phyloP scores from a whole-genome alignment of 2,329 filamentous ascomycete genomes.

The Stachybotrys echinatus region DNA sequence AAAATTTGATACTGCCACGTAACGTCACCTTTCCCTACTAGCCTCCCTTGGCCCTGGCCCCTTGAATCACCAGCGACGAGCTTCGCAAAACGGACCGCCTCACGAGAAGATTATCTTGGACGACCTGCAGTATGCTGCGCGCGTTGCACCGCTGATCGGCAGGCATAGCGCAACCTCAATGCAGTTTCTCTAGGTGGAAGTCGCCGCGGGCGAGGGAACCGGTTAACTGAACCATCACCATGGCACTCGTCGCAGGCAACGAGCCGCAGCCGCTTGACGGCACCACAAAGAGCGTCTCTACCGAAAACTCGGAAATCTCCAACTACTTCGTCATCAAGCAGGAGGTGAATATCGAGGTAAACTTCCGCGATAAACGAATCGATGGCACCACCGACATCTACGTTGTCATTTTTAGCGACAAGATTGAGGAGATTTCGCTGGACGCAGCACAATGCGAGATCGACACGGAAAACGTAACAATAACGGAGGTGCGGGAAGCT shows the following conservation, averaged over 20 bases:
- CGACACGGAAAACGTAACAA: conserved; percentile 46
- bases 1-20: too few species aligned
- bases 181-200: background rate
- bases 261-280: conserved; percentile 22
- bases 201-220: background rate
- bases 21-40: too few species aligned
- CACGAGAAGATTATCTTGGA: too few species aligned
- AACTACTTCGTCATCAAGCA: conserved; percentile 66
- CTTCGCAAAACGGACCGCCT: too few species aligned
- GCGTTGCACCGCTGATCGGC: background rate
- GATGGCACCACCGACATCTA: conserved; percentile 78
- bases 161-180: background rate
- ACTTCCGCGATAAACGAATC: conserved; percentile 71
- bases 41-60: too few species aligned
- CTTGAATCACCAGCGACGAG: too few species aligned
- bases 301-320: conserved; percentile 28
- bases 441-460: conserved; percentile 60
- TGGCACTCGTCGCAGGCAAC: conserved; percentile 11
- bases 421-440: conserved; percentile 52
- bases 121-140: background rate
- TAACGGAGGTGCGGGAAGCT: conserved; percentile 34
- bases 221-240: background rate
- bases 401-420: conserved; percentile 59
- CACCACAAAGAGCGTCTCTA: conserved; percentile 24
- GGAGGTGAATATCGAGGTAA: conserved; percentile 82